Conservation (phyloP, 1,139 yeast species). For the Yamadazyma diospyri region DNA sequence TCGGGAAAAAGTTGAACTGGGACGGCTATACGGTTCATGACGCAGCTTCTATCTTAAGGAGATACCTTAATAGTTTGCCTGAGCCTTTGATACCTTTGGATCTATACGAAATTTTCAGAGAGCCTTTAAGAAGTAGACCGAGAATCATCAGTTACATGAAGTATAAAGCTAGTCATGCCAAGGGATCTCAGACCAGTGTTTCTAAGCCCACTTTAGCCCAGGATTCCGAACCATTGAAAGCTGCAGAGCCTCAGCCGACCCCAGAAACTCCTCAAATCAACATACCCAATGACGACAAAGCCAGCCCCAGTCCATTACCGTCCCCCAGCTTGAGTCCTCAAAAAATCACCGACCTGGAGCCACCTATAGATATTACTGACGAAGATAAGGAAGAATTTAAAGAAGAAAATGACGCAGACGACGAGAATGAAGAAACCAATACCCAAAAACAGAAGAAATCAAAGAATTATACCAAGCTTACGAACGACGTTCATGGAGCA, state of each 20-base stretch:
- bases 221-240: not conserved
- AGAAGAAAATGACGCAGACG: conserved; percentile 9
- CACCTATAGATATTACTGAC: not conserved
- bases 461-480: conserved; percentile 40
- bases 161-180: conserved; percentile 46
- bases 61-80: conserved; percentile 83
- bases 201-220: not conserved
- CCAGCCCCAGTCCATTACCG: conserved; percentile 5
- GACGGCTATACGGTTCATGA: conserved; percentile 96
- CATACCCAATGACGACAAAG: not conserved
- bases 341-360: not conserved
- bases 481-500: conserved; percentile 65
- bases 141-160: conserved; percentile 62
- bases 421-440: conserved; percentile 3
- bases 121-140: conserved; percentile 63
- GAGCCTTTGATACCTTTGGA: conserved; percentile 87
- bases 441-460: conserved; percentile 20
- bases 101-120: conserved; percentile 75
- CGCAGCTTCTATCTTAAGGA: conserved; percentile 84
- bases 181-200: conserved; percentile 11
- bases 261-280: conserved; percentile 1
- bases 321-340: conserved; percentile 8
- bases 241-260: too few relatives aligned
- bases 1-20: conserved; percentile 87
- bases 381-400: conserved; percentile 5